Percentiles rank a stretch among this genome's conserved stretches.
phyloP scores from a whole-genome alignment of 176 grass and related monocot genomes.

The Musa beccarii region DNA sequence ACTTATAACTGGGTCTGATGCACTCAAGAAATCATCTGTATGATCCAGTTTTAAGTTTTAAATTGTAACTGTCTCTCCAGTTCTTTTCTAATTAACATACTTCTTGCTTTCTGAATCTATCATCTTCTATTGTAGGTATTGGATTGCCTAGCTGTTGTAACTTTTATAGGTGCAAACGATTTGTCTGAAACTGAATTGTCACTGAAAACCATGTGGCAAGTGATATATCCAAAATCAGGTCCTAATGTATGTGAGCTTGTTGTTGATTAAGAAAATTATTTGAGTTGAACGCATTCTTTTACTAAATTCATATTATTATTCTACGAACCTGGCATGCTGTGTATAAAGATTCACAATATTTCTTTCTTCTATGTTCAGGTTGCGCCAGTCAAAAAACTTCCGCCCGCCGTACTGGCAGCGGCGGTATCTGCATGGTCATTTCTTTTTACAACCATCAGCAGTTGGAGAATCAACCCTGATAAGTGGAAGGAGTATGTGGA shows the following conservation, averaged over 20 bases:
- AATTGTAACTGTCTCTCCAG: background rate
- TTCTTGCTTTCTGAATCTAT: background rate
- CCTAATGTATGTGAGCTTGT: conserved; percentile 51
- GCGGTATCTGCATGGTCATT: conserved; percentile 88
- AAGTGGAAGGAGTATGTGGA: conserved; percentile 78
- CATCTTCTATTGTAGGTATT: conserved; percentile 36
- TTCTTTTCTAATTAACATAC: background rate
- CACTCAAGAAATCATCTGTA: conserved; percentile 53
- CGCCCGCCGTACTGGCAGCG: conserved; percentile 49
- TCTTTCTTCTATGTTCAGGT: conserved; percentile 39
- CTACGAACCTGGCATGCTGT: background rate
- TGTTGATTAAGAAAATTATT: conserved; percentile 5
- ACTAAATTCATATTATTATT: background rate
- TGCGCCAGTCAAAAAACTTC: conserved; percentile 54
- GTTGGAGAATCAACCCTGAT: conserved; percentile 79
- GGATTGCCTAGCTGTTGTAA: conserved; percentile 62
- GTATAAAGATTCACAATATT: conserved; percentile 6
- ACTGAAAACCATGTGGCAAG: conserved; percentile 77
- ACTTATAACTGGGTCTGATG: conserved; percentile 47
- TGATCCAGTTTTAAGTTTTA: background rate
- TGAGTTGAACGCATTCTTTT: background rate
- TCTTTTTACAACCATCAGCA: conserved; percentile 74
- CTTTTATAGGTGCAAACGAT: conserved; percentile 71
- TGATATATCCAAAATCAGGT: conserved; percentile 80
- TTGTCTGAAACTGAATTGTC: conserved; percentile 52